phyloP scores from a whole-genome alignment of 2,329 filamentous ascomycete species.

The Trichoderma sp. region DNA sequence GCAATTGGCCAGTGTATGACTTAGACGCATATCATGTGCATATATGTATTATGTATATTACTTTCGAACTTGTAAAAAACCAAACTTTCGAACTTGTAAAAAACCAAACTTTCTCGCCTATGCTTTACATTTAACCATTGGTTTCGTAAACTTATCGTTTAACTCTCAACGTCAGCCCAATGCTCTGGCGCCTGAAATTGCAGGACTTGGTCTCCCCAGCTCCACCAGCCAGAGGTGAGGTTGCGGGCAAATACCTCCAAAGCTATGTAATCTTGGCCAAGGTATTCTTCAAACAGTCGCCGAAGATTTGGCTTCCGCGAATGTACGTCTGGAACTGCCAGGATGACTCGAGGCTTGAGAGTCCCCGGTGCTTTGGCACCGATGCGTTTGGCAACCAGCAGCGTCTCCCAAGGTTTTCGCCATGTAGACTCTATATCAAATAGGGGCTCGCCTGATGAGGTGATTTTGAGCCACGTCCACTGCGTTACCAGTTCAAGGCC shows the following conservation, averaged over 20 bases:
- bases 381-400: conserved; percentile 60
- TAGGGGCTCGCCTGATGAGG: conserved; percentile 64
- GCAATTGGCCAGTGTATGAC: conserved; percentile 32
- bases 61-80: conserved; percentile 22
- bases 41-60: conserved; percentile 30
- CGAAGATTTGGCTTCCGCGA: conserved; percentile 77
- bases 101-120: neutral
- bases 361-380: conserved; percentile 32
- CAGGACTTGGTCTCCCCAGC: conserved; percentile 74
- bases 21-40: conserved; percentile 36
- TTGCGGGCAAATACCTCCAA: conserved; percentile 79
- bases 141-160: neutral
- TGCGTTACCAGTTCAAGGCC: conserved; percentile 66
- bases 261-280: conserved; percentile 53
- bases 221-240: conserved; percentile 74
- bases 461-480: conserved; percentile 80
- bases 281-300: conserved; percentile 56
- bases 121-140: neutral
- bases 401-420: conserved; percentile 76
- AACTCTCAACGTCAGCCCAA: conserved; percentile 42
- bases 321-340: conserved; percentile 74
- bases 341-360: conserved; percentile 55
- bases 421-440: conserved; percentile 60
- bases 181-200: conserved; percentile 64
- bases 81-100: conserved; percentile 14